Percentiles rank a stretch among this genome's conserved stretches.
phyloP scores from a whole-genome alignment of 805 yeast genomes.

The Clavispora phyllophila region DNA sequence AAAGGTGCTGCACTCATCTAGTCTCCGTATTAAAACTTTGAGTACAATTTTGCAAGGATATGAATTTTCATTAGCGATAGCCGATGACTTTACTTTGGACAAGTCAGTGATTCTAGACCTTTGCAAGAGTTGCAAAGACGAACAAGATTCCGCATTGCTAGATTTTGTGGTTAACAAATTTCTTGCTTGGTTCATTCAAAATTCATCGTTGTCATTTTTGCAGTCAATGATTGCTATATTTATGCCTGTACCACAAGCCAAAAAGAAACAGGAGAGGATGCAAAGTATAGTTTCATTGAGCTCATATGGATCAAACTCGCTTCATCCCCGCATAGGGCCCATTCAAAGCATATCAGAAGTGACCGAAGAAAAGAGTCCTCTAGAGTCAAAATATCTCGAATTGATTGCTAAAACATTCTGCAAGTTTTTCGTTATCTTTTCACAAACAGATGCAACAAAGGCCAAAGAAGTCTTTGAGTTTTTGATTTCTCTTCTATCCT shows the following conservation, averaged over 20 bases:
- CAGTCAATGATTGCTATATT: conserved; percentile 13
- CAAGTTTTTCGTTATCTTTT: conserved; percentile 21
- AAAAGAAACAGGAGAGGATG: conserved; percentile 13
- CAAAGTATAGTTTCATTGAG: conserved; percentile 23
- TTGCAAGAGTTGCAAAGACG: conserved; percentile 23
- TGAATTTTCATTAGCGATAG: conserved; percentile 26
- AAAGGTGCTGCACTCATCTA: conserved; percentile 12
- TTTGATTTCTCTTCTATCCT: conserved; percentile 32
- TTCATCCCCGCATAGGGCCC: neutral
- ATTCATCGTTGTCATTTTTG: conserved; percentile 12
- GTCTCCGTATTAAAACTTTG: conserved; percentile 28
- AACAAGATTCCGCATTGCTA: conserved; percentile 28
- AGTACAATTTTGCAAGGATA: conserved; percentile 33
- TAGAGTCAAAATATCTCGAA: conserved; percentile 1
- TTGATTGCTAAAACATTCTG: conserved; percentile 22
- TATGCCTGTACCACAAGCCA: conserved; percentile 8
- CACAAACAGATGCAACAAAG: conserved; percentile 19
- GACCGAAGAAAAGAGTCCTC: neutral
- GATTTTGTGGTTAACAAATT: conserved; percentile 22
- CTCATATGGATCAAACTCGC: conserved; percentile 18
- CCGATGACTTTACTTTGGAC: conserved; percentile 24
- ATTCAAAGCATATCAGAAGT: neutral
- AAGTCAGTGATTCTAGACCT: conserved; percentile 31
- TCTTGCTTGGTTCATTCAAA: conserved; percentile 19
- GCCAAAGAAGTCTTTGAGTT: conserved; percentile 25